Percentiles rank a stretch among this genome's conserved stretches.
phyloP scores from a whole-genome alignment of 345 rosid species.

The Clausena lansium region DNA sequence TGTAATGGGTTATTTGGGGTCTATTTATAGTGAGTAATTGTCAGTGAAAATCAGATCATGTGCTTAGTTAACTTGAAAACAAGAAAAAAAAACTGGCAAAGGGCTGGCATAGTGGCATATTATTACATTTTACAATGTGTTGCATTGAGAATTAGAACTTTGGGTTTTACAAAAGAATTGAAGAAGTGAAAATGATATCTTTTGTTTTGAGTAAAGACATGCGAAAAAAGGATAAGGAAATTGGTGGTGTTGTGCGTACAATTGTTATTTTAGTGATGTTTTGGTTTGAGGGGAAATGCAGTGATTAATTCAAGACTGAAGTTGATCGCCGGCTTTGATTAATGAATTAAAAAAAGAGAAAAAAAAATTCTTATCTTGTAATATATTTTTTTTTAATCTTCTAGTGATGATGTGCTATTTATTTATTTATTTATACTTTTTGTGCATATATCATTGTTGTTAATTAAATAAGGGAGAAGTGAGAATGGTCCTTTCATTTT shows the following conservation, averaged over 20 bases:
- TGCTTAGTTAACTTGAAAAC: background rate
- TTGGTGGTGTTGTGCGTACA: background rate
- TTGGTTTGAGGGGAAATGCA: background rate
- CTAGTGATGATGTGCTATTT: no score
- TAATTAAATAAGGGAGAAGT: no score
- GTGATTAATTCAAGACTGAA: background rate
- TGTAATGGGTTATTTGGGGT: background rate
- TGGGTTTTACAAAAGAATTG: background rate
- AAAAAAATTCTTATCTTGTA: no score
- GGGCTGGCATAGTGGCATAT: background rate
- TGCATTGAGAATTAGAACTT: background rate
- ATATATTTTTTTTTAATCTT: no score
- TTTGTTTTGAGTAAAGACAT: background rate
- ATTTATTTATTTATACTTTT: no score
- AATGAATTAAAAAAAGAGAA: no score
- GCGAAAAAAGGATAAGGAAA: background rate
- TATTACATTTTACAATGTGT: background rate
- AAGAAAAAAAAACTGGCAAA: background rate
- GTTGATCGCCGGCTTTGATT: background rate
- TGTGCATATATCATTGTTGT: no score
- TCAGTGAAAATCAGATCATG: background rate
- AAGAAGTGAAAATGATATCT: background rate
- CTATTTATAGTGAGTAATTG: conserved; percentile 16
- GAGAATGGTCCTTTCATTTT: no score
- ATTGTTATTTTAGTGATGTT: background rate